A percentile compares a stretch with the other conserved stretches of the same genome.
phyloP scores from a whole-genome alignment of 169 alveolate species.

The Eimeria praecox region DNA sequence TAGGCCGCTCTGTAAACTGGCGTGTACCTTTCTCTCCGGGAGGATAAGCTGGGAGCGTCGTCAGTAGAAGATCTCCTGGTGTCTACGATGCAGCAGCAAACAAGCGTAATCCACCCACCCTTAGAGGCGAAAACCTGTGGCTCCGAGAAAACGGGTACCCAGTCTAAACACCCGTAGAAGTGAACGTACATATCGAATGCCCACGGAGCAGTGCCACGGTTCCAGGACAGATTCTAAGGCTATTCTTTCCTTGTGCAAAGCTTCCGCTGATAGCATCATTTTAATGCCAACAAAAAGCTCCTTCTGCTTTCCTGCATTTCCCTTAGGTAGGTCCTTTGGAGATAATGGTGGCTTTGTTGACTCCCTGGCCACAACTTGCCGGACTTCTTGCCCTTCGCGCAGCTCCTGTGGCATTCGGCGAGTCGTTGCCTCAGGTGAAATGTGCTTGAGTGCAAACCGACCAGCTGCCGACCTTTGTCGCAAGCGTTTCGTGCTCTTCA shows the following conservation, averaged over 20 bases:
- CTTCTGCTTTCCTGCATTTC: background rate
- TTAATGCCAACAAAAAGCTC: slow-evolving; percentile 9
- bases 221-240: slow-evolving; percentile 59
- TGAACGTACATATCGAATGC: slow-evolving; percentile 56
- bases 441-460: background rate
- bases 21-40: background rate
- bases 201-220: slow-evolving; percentile 55
- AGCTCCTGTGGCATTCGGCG: background rate
- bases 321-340: background rate
- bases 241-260: slow-evolving; percentile 47
- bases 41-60: background rate
- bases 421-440: background rate
- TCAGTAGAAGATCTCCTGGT: slow-evolving; percentile 43
- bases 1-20: slow-evolving; percentile 11
- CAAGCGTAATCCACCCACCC: background rate
- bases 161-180: background rate
- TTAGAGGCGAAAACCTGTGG: background rate
- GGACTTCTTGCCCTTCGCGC: background rate
- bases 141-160: background rate
- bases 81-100: slow-evolving; percentile 36
- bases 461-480: slow-evolving; percentile 11
- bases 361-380: background rate
- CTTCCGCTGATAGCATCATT: slow-evolving; percentile 59
- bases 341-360: background rate
- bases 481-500: background rate